These are phyloP conservation scores for Solanum aculeatissimum DNA, from an alignment of 305 asterid genomes.

Conservation along the genomic window DNA sequence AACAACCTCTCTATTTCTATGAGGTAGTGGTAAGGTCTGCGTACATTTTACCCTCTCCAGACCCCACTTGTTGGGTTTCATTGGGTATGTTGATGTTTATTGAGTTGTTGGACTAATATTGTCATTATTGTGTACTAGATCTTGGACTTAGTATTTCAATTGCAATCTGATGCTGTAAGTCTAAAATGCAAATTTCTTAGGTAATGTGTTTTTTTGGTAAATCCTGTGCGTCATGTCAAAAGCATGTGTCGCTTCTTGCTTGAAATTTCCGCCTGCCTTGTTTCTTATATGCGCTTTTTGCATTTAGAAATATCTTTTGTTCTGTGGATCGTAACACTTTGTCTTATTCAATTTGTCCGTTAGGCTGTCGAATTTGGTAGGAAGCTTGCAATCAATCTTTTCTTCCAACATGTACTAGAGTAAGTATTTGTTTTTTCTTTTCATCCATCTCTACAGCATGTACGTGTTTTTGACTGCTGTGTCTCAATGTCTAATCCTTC, in stretches of 20 bases:
- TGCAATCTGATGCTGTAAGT: neutral
- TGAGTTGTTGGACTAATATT: neutral
- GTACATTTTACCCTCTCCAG: too few species aligned
- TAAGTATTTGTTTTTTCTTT: slow-evolving; percentile 30
- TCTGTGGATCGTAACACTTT: neutral
- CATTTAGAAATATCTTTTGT: neutral
- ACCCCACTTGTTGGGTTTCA: too few species aligned
- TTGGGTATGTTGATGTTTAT: too few species aligned
- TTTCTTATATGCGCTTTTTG: neutral
- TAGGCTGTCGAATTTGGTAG: slow-evolving; percentile 92
- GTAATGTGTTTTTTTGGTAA: neutral
- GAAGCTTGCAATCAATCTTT: slow-evolving; percentile 67
- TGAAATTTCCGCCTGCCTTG: neutral
- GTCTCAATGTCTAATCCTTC: neutral
- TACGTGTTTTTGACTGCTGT: neutral
- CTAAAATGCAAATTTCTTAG: neutral
- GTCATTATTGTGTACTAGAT: neutral
- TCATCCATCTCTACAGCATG: neutral
- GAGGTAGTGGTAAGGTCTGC: too few species aligned
- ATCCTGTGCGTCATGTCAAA: neutral
- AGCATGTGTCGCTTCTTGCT: neutral
- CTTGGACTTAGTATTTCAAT: neutral
- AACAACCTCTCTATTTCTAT: too few species aligned
- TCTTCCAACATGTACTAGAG: slow-evolving; percentile 64
- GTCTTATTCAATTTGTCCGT: slow-evolving; percentile 9